Evolutionary conservation across 495 filamentous ascomycete species (phyloP), one percentile per base, ranked within the genome.

Genomic region (Copromyces sp.): DNA sequence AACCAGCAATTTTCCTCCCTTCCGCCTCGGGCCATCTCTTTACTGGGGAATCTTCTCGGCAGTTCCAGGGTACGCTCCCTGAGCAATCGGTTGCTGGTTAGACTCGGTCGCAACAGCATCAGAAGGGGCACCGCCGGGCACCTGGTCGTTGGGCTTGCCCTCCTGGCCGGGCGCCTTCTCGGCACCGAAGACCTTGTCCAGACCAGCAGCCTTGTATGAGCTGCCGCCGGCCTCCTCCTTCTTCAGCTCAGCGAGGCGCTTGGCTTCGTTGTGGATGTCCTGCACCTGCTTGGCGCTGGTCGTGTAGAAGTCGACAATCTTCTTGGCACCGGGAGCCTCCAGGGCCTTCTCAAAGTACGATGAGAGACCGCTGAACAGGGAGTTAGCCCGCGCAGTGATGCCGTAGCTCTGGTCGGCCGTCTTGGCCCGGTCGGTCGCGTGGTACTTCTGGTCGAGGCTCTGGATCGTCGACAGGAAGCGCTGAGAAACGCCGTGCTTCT

Each of bases 181-280:
- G 72, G 83, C 79, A 35, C 83, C 84, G 70, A 84, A 82, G 14
- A 83, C 78, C 75, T 81, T 82, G 71, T 84, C 81, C 0, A 86
- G 73, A 9, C 85, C 85, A 11, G 81, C 77, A 9, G 82, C 84
- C 80, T 85, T 85, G 79, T 84, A 85, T 11, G 82, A 76, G 75
- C 84, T 78, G 72, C 82, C 81, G 71, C 86, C 79, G 74, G 81
- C 73, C 79, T 86, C 87, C 86, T 94, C 72, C 87, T 89, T 89
- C 89, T 97, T 97, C 73, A 98, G 77, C 75, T 97, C 90, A 11
- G 94, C 94, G 39, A 99, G 84, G 74, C 95, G 89, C 68, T 89
- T 86, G 3, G 95, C 95, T 86, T 99, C 95, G 69, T 83, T 87
- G 80, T 98, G 95, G 71, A 99, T 95, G 76, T 99, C 95, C 69